phyloP scores from a whole-genome alignment of 257 asterid species.

The Gentiana straminea region DNA sequence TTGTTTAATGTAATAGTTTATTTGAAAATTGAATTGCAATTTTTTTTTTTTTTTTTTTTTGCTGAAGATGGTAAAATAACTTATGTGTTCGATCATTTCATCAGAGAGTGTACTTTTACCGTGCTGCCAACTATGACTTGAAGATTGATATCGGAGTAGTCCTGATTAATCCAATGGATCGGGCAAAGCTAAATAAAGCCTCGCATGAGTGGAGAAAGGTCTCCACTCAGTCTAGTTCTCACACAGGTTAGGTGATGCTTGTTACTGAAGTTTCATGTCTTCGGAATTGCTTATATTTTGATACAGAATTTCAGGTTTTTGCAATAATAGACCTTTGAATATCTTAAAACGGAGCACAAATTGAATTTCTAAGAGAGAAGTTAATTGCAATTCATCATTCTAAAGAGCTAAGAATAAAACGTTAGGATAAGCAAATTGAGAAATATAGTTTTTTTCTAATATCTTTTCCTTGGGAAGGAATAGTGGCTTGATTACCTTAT shows the following conservation, averaged over 20 bases:
- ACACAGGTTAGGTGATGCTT: conserved; percentile 34
- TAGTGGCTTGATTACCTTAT: too few relatives aligned
- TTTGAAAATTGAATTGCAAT: neutral
- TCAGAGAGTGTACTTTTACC: conserved; percentile 19
- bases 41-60: neutral
- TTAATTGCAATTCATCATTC: too few relatives aligned
- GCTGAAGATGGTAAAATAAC: neutral
- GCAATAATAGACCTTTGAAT: too few relatives aligned
- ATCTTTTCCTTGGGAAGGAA: too few relatives aligned
- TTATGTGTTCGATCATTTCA: neutral
- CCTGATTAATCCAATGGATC: conserved; percentile 15
- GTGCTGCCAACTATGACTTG: conserved; percentile 24
- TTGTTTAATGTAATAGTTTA: neutral
- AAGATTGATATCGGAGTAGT: conserved; percentile 25
- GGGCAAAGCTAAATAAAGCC: conserved; percentile 19
- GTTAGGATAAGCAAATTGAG: too few relatives aligned
- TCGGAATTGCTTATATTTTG: neutral
- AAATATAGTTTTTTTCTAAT: too few relatives aligned
- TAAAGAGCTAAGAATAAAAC: too few relatives aligned
- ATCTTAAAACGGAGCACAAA: too few relatives aligned
- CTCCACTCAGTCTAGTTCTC: conserved; percentile 34
- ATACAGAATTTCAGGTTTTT: too few relatives aligned
- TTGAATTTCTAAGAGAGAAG: too few relatives aligned
- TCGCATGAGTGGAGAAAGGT: conserved; percentile 48
- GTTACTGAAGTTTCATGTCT: neutral